Evolutionary conservation across 2,329 filamentous ascomycete genomes (phyloP), one percentile per base, ranked within the genome.

Genomic region (Aspergillus sp.): DNA sequence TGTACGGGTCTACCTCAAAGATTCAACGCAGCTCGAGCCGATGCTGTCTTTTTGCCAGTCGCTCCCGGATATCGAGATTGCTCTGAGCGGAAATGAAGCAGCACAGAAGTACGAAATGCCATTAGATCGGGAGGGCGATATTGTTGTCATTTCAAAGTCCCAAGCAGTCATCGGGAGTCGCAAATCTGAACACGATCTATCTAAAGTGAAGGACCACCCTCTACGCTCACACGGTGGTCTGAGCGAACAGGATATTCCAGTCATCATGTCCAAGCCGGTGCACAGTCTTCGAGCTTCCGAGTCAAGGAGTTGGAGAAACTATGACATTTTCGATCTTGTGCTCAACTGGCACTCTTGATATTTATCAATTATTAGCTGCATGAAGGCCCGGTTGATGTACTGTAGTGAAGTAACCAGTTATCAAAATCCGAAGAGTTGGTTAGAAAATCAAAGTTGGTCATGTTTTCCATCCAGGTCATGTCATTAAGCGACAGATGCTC

Each of bases 221-320:
- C 51, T 71, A 28, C 60, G 68, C 11, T 71, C 69, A 1, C 69
- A 72, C 43, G 69, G 68, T 3, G 68, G 69, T 1, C 37, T 71
- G 11, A 67, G 64, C 3, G 69, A 71, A 48, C 66, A 68, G 47
- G 45, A 55, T 3, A 56, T 71, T 11, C 69, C 68, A 6, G 40
- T 70, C 8, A 47, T 70, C 5, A 56, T 61, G 46, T 67, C 65
- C 5, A 57, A 52, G 7, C 53, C 59, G 11, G 37, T 51, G 3
- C 43, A 45, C 26, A 39, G 50, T 9, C 27, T 8, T 12, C 45
- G 37, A 13, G 10, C 10, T 13, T 46, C 39, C 26, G 34, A 34
- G 5, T 38, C 40, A 3, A 57, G 52, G 37, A 13, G 43, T 10
- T 69, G 66, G 67, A 60, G 59, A 40, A 70, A 70, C 40, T 70